Evolutionary conservation across 495 filamentous ascomycete species (phyloP).

Genomic region (Alectoria sarmentosa): DNA sequence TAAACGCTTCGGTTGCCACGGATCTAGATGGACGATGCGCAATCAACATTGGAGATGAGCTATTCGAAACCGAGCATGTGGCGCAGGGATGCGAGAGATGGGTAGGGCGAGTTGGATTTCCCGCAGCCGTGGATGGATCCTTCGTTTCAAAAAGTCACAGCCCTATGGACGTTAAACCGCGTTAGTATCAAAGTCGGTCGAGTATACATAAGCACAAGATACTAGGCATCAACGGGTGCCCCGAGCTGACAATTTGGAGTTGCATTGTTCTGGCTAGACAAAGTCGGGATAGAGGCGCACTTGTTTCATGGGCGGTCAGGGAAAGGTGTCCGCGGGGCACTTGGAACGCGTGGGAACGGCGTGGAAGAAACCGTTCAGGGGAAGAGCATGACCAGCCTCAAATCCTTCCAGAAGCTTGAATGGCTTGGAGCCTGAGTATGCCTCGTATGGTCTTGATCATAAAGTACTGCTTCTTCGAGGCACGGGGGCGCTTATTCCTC

Average conservation of each 20-base stretch:
- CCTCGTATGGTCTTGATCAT: not conserved
- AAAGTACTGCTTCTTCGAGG: not conserved
- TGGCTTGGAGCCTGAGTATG: conserved; percentile 1
- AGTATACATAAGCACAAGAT: not conserved
- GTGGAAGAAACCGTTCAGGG: not conserved
- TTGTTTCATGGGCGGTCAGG: conserved; percentile 13
- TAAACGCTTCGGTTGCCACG: conserved; percentile 9
- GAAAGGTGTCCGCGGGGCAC: not conserved
- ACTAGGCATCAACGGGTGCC: conserved; percentile 3
- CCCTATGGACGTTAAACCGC: not conserved
- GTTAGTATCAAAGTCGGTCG: not conserved
- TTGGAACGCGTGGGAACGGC: not conserved
- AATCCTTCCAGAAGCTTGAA: not conserved
- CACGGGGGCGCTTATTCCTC: conserved; percentile 8
- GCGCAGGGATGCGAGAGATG: conserved; percentile 11
- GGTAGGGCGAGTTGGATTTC: conserved; percentile 14
- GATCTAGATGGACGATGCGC: conserved; percentile 11
- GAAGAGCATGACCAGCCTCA: conserved; percentile 1
- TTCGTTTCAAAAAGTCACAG: conserved; percentile 4
- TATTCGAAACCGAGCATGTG: conserved; percentile 18
- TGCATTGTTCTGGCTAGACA: not conserved
- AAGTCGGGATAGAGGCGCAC: conserved; percentile 1
- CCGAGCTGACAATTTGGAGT: conserved; percentile 5
- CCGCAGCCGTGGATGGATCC: conserved; percentile 12
- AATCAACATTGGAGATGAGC: conserved; percentile 7